These are phyloP conservation scores for Claviceps purpurea DNA, from an alignment of 2,329 filamentous ascomycete species.

Conservation along the genomic window DNA sequence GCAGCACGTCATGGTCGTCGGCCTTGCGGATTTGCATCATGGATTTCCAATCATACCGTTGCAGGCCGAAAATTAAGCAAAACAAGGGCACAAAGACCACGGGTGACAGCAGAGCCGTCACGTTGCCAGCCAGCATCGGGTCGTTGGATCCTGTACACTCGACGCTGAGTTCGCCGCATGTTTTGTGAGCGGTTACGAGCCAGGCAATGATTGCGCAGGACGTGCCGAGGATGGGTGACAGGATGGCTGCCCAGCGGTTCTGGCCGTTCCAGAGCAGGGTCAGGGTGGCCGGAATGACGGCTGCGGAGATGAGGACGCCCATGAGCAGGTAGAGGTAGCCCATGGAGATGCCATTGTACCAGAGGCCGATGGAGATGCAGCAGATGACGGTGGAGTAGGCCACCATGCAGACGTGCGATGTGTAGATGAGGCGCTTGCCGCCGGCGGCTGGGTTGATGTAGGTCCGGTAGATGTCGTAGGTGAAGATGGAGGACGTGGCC, in stretches of 20 bases:
- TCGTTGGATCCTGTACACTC: slow-evolving; percentile 67
- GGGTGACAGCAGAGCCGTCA: slow-evolving; percentile 67
- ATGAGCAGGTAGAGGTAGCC: slow-evolving; percentile 82
- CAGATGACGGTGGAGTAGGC: slow-evolving; percentile 65
- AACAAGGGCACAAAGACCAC: slow-evolving; percentile 61
- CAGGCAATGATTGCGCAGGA: slow-evolving; percentile 55
- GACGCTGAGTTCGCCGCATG: slow-evolving; percentile 57
- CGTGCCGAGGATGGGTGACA: slow-evolving; percentile 55
- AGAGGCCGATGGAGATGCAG: slow-evolving; percentile 61
- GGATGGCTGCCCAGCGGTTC: slow-evolving; percentile 56
- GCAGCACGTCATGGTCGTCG: slow-evolving; percentile 62
- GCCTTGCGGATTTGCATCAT: slow-evolving; percentile 70
- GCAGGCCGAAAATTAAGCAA: slow-evolving; percentile 43
- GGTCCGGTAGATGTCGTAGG: slow-evolving; percentile 78
- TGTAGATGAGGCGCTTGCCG: slow-evolving; percentile 65
- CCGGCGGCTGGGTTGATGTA: slow-evolving; percentile 70
- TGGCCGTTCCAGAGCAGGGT: slow-evolving; percentile 72
- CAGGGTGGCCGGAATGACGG: slow-evolving; percentile 69
- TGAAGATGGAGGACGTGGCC: slow-evolving; percentile 73
- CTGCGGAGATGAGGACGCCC: slow-evolving; percentile 80
- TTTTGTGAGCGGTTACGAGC: slow-evolving; percentile 59
- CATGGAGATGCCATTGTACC: slow-evolving; percentile 67
- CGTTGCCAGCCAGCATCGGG: slow-evolving; percentile 80
- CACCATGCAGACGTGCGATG: slow-evolving; percentile 61
- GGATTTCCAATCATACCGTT: slow-evolving; percentile 75